Evolutionary conservation across 352 stramenopile species (phyloP).

Genomic region (Pythium vanterpoolii): DNA sequence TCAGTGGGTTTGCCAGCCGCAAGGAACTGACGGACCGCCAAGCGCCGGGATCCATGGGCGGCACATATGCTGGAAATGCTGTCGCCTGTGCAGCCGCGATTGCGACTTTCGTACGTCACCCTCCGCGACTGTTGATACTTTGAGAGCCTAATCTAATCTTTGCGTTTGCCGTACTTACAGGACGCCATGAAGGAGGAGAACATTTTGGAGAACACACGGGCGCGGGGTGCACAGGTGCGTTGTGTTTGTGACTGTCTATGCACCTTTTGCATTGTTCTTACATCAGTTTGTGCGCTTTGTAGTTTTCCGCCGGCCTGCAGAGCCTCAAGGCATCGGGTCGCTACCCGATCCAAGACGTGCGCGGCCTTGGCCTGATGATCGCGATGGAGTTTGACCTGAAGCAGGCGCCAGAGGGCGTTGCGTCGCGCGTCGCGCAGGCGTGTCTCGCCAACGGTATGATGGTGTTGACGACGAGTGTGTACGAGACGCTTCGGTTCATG

Average conservation of each 20-base stretch:
- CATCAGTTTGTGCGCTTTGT: conserved; percentile 15
- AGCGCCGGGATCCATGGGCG: conserved; percentile 88
- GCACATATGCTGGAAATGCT: conserved; percentile 92
- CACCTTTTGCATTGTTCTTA: neutral
- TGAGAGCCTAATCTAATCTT: neutral
- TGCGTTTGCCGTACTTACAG: conserved; percentile 23
- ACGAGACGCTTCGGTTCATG: conserved; percentile 93
- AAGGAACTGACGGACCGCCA: conserved; percentile 82
- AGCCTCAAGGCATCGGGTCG: conserved; percentile 69
- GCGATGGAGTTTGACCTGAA: conserved; percentile 88
- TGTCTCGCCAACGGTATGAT: conserved; percentile 90
- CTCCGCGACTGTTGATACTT: neutral
- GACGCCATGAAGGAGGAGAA: conserved; percentile 89
- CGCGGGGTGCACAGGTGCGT: conserved; percentile 42
- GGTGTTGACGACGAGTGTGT: conserved; percentile 89
- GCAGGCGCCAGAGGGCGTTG: conserved; percentile 51
- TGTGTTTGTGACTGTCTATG: conserved; percentile 17
- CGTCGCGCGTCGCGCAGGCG: conserved; percentile 65
- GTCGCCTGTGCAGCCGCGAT: conserved; percentile 90
- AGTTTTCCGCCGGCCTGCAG: conserved; percentile 74
- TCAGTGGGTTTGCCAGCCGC: conserved; percentile 87
- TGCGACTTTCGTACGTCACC: conserved; percentile 39
- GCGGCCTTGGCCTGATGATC: conserved; percentile 92
- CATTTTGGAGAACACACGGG: conserved; percentile 80
- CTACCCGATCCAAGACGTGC: conserved; percentile 85